Evolutionary conservation across 805 yeast species (phyloP).

Genomic region (Myxozyma lipomycoides): DNA sequence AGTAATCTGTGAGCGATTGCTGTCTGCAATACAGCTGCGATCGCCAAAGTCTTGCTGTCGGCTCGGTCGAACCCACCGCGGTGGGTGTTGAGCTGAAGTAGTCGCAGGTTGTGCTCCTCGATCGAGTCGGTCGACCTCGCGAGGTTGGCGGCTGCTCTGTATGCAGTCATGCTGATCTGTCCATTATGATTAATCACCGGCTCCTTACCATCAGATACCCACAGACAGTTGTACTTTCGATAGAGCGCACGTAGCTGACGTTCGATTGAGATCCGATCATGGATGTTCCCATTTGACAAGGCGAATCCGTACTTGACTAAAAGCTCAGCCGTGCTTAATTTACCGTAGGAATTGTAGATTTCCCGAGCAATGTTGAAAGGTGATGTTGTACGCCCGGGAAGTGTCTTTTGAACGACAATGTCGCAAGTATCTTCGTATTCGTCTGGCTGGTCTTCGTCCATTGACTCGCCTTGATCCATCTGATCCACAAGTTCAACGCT

Average conservation of each 20-base stretch:
- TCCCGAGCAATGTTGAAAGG: constrained; percentile 46
- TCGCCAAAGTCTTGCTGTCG: neutral
- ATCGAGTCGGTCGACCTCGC: neutral
- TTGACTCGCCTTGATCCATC: neutral
- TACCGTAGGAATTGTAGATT: constrained; percentile 80
- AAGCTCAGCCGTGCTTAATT: constrained; percentile 58
- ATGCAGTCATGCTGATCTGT: neutral
- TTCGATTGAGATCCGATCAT: constrained; percentile 37
- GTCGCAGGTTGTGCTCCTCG: neutral
- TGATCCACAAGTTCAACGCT: neutral
- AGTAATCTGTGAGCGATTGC: neutral
- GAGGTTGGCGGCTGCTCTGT: neutral
- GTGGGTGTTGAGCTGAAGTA: neutral
- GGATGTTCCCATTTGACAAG: constrained; percentile 47
- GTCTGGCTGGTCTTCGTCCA: neutral
- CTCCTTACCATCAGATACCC: neutral
- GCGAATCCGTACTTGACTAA: constrained; percentile 79
- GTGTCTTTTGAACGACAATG: constrained; percentile 47
- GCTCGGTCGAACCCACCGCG: neutral
- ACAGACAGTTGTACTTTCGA: neutral
- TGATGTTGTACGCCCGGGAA: constrained; percentile 32
- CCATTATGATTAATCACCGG: neutral
- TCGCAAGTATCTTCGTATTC: constrained; percentile 56
- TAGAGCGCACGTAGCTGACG: constrained; percentile 7
- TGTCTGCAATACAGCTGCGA: neutral